Conservation (phyloP, 2,329 filamentous ascomycete species). For the Fusarium keratoplasticum region DNA sequence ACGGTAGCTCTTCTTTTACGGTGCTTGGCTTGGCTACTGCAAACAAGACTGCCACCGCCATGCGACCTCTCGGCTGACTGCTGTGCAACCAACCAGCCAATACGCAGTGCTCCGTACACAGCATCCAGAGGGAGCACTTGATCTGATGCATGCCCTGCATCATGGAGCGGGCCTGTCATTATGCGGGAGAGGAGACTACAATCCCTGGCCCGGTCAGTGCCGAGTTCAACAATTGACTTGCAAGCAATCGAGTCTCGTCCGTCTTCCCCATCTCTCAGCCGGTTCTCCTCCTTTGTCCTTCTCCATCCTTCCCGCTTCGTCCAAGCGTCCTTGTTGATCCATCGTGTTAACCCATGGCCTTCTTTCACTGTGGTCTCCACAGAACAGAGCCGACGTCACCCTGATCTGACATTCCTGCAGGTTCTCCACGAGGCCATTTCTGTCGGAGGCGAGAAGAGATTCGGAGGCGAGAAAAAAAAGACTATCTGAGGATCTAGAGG, state of each 20-base stretch:
- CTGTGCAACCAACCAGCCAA: background rate
- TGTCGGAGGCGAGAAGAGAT: background rate
- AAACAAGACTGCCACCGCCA: background rate
- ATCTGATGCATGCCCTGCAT: constrained; percentile 6
- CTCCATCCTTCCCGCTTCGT: constrained; percentile 10
- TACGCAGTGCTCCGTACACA: background rate
- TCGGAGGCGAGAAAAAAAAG: background rate
- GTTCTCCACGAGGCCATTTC: constrained; percentile 2
- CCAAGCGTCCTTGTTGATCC: constrained; percentile 6
- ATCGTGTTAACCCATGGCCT: background rate
- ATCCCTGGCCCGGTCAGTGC: constrained; percentile 17
- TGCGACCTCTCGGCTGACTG: background rate
- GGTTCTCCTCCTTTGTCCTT: background rate
- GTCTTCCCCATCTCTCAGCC: constrained; percentile 1
- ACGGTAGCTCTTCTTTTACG: constrained; percentile 6
- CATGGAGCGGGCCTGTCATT: background rate
- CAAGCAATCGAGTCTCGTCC: background rate
- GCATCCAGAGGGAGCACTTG: background rate
- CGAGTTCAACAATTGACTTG: constrained; percentile 9
- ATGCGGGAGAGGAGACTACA: background rate
- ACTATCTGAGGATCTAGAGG: background rate
- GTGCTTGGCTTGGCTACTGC: background rate
- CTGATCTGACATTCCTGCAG: constrained; percentile 8
- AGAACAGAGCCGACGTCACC: background rate
- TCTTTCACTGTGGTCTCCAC: background rate